These are phyloP conservation scores for Aspergillus tamarii DNA, from an alignment of 2,329 filamentous ascomycete species.

Conservation along the genomic window DNA sequence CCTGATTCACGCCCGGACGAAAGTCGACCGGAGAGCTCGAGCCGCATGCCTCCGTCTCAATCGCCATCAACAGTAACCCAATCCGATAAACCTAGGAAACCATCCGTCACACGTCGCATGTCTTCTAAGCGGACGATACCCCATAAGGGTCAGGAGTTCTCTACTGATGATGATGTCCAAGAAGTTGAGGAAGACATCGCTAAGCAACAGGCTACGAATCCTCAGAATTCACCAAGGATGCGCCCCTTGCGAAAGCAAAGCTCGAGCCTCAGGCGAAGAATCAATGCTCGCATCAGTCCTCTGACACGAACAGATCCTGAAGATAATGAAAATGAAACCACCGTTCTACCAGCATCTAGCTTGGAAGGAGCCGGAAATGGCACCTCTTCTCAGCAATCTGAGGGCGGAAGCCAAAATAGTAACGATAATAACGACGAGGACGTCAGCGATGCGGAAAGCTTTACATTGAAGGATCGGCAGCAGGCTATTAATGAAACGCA, in stretches of 20 bases:
- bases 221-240: constrained; percentile 39
- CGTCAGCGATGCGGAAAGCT: constrained; percentile 92
- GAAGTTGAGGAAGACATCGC: constrained; percentile 75
- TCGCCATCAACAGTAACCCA: constrained; percentile 48
- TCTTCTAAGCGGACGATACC: constrained; percentile 74
- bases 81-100: constrained; percentile 65
- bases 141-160: constrained; percentile 83
- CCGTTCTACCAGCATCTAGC: constrained; percentile 36
- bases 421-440: constrained; percentile 66
- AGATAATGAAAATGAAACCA: constrained; percentile 43
- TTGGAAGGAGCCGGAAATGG: constrained; percentile 26
- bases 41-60: constrained; percentile 41
- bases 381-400: constrained; percentile 26
- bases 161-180: constrained; percentile 81
- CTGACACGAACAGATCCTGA: constrained; percentile 42
- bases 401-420: constrained; percentile 22
- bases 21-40: constrained; percentile 32
- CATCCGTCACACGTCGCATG: constrained; percentile 70
- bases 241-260: constrained; percentile 37
- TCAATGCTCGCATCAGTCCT: constrained; percentile 34
- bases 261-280: constrained; percentile 46
- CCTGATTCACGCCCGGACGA: constrained; percentile 33
- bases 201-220: constrained; percentile 38
- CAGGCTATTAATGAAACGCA: constrained; percentile 98
- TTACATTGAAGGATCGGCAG: constrained; percentile 94